These are phyloP conservation scores for Sarocladiaceae sp. DNA, from an alignment of 2,329 filamentous ascomycete species.

Conservation along the genomic window DNA sequence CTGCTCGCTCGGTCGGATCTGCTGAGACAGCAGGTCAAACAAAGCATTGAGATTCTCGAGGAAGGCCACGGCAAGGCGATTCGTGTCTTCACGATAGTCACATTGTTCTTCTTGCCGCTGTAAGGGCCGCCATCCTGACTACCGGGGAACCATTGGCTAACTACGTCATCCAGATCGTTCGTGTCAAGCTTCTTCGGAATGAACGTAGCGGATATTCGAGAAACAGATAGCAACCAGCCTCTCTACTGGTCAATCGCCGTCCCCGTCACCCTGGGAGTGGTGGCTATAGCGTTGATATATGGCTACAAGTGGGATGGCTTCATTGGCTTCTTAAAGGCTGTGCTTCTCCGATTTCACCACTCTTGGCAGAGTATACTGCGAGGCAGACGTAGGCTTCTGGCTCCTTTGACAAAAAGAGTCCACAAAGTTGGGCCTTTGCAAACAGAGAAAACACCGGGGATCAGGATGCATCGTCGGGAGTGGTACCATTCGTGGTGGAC, in stretches of 20 bases:
- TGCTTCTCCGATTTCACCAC: no score
- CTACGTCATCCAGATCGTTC: constrained; percentile 12
- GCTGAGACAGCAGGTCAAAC: constrained; percentile 11
- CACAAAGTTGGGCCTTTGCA: no score
- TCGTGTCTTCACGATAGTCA: constrained; percentile 25
- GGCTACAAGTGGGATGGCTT: constrained; percentile 6
- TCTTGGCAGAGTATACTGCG: no score
- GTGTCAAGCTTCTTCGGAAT: constrained; percentile 46
- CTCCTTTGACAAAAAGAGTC: no score
- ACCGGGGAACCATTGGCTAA: neutral
- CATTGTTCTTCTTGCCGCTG: constrained; percentile 11
- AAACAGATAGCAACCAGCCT: constrained; percentile 42
- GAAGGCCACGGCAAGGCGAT: constrained; percentile 23
- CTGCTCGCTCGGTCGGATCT: neutral
- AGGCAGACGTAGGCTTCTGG: no score
- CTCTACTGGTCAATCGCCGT: constrained; percentile 43
- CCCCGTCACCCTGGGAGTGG: constrained; percentile 36
- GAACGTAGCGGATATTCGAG: constrained; percentile 44
- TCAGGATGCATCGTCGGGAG: no score
- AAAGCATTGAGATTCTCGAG: constrained; percentile 16
- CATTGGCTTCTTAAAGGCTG: no score
- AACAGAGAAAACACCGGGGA: no score
- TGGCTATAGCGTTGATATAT: constrained; percentile 15
- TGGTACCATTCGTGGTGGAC: no score
- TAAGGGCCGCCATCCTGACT: neutral